Evolutionary conservation across 495 filamentous ascomycete genomes (phyloP), one percentile per base, ranked within the genome.

Genomic region (Schizothecium vesticola): DNA sequence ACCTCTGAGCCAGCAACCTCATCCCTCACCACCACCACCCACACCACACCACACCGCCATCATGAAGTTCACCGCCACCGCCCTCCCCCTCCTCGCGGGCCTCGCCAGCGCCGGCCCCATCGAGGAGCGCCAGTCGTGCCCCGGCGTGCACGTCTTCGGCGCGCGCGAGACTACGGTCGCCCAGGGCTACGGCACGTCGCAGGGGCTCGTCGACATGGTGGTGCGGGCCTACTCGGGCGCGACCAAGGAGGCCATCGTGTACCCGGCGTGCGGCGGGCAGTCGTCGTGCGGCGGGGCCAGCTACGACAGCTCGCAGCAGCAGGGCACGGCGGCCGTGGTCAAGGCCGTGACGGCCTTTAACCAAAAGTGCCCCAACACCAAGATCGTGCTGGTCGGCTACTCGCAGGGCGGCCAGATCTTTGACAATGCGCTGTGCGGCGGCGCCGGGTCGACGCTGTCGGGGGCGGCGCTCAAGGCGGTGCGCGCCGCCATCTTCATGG

Each of bases 351-450:
- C 82, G 66, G 74, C 73, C 22, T 86, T 83, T 76, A 78, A 86
- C 67, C 68, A 75, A 19, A 71, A 78, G 69, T 89, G 87, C 72
- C 87, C 87, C 3, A 73, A 73, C 69, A 85, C 85, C 0, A 70
- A 86, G 73, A 74, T 89, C 33, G 83, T 89, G 7, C 73, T 89
- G n/a, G 83, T 88, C 57, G 87, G 87, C 51, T 90, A 90, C 75
- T 89, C 86, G 1, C 85, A 87, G 85, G 88, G 87, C 57, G 86
- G 81, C 57, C 85, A 89, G 76, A 88, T 89, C 74, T 82, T 89
- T 75, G 87, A 90, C 69, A 85, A 85, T 65, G 86, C 86, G 23
- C 73, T 88, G 9, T 89, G 87, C 72, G 88, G 87, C 28, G 88
- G 86, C n/a, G 65, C 65, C 6, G 65, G 65, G 1, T 0, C 8